Percentiles rank a stretch among this genome's conserved stretches.
Conservation (phyloP, 2,329 filamentous ascomycete genomes). For the Fusarium sublunatum region DNA sequence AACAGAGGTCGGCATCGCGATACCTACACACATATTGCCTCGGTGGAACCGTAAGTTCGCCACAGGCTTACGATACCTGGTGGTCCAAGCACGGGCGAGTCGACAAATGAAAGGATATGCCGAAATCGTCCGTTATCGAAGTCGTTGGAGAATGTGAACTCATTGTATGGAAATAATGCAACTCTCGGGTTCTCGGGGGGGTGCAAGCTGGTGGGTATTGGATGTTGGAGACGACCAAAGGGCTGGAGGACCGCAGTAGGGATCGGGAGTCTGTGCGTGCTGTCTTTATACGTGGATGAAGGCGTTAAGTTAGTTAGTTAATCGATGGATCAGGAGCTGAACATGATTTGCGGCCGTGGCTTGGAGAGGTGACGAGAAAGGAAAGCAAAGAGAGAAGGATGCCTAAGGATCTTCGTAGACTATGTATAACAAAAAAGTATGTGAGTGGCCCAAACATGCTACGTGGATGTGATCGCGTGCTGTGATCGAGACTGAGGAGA, state of each 20-base stretch:
- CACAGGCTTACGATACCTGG: neutral
- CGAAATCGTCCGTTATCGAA: neutral
- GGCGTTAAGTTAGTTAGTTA: neutral
- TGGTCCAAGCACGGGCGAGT: neutral
- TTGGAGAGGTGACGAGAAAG: neutral
- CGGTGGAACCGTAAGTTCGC: neutral
- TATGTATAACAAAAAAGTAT: neutral
- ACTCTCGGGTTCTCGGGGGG: neutral
- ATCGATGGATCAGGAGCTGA: neutral
- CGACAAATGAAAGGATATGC: neutral
- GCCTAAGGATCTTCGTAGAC: neutral
- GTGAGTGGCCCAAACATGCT: neutral
- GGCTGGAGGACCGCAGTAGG: neutral
- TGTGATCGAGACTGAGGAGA: neutral
- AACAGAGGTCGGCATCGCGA: neutral
- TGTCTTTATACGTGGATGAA: neutral
- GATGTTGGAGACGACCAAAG: neutral
- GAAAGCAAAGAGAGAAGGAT: neutral
- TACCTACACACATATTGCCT: neutral
- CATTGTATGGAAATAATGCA: neutral
- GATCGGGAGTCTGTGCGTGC: neutral
- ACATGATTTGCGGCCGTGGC: neutral
- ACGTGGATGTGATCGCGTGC: neutral
- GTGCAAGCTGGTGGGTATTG: neutral
- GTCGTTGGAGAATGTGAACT: neutral